These are phyloP conservation scores for Fusarium sp. DNA, from an alignment of 2,329 filamentous ascomycete species.

Conservation along the genomic window DNA sequence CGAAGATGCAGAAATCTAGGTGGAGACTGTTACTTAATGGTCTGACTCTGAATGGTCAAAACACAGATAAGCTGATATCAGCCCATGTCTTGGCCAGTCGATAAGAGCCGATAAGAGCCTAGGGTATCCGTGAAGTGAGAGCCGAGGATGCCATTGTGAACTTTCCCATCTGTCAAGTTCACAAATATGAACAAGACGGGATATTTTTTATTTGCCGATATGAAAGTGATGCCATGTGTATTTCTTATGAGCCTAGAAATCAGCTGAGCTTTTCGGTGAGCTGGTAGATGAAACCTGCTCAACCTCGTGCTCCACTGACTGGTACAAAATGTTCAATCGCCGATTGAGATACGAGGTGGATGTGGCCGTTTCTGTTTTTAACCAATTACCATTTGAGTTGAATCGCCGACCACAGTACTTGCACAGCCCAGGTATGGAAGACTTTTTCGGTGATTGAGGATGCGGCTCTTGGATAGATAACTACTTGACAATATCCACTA, in stretches of 20 bases:
- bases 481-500: neutral
- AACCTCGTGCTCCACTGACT: neutral
- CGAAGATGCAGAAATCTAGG: neutral
- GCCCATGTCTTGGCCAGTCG: neutral
- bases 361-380: accelerated
- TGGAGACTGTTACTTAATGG: slow-evolving; percentile 1
- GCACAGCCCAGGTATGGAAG: too few relatives aligned
- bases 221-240: too few relatives aligned
- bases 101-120: neutral
- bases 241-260: too few relatives aligned
- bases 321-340: neutral
- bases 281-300: neutral
- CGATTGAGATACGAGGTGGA: neutral
- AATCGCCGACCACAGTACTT: neutral
- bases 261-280: neutral
- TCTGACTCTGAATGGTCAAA: neutral
- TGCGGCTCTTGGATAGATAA: neutral
- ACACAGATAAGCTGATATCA: neutral
- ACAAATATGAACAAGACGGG: neutral
- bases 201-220: accelerated
- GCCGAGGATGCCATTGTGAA: neutral
- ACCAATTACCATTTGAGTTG: neutral
- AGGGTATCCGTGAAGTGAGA: neutral
- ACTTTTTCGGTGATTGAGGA: neutral
- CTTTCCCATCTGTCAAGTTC: neutral